These are phyloP conservation scores for Yarrowia sp. DNA, from an alignment of 805 yeast species.

Conservation along the genomic window DNA sequence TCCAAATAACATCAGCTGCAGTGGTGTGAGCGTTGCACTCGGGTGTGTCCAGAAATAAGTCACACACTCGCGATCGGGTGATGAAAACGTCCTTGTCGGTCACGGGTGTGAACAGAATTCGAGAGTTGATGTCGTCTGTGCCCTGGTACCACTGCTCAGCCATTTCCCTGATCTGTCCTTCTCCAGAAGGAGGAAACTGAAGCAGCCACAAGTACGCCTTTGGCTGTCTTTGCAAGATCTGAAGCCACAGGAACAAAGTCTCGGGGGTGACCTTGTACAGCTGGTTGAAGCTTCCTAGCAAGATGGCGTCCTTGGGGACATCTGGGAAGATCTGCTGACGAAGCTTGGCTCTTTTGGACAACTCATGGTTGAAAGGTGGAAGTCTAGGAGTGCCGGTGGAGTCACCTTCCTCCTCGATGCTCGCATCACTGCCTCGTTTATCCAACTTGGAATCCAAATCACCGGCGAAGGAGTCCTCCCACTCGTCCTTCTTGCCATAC, in stretches of 20 bases:
- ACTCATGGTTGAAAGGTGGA: slow-evolving; percentile 21
- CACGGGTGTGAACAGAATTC: slow-evolving; percentile 49
- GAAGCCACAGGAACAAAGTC: slow-evolving; percentile 47
- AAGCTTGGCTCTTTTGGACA: slow-evolving; percentile 6
- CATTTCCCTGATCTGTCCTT: slow-evolving; percentile 43
- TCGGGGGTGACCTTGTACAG: slow-evolving; percentile 50
- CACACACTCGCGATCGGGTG: slow-evolving; percentile 48
- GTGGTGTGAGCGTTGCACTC: slow-evolving; percentile 52
- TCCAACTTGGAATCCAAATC: slow-evolving; percentile 4
- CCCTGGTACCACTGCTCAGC: slow-evolving; percentile 47
- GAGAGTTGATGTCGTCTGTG: slow-evolving; percentile 41
- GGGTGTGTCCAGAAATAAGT: slow-evolving; percentile 49
- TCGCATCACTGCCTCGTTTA: slow-evolving; percentile 4
- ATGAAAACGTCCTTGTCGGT: slow-evolving; percentile 49
- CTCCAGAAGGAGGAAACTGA: slow-evolving; percentile 49
- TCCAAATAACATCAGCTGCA: slow-evolving; percentile 50
- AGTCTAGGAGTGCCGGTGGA: background rate
- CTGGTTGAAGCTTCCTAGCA: slow-evolving; percentile 50
- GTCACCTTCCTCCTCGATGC: background rate
- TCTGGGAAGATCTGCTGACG: slow-evolving; percentile 44
- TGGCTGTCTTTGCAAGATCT: slow-evolving; percentile 45
- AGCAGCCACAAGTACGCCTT: slow-evolving; percentile 49
- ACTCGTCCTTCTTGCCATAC: slow-evolving; percentile 16
- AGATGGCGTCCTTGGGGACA: slow-evolving; percentile 44
- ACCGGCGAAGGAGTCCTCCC: background rate